phyloP scores from a whole-genome alignment of 164 flowering plant genomes.

The Sextonia rubra region DNA sequence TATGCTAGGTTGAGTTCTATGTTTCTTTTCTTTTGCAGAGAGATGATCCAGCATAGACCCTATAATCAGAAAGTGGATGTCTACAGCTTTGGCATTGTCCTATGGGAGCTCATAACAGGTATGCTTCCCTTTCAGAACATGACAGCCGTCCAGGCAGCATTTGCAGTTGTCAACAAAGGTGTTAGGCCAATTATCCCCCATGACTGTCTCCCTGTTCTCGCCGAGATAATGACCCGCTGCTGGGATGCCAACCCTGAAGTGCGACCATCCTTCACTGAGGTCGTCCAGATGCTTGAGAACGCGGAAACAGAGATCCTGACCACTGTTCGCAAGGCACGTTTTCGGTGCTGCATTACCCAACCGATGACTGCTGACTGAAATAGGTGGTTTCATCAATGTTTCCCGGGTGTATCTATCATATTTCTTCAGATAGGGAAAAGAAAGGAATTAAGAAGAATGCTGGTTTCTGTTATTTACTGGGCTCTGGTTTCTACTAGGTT shows the following conservation, averaged over 20 bases:
- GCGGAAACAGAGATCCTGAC: slow-evolving; percentile 79
- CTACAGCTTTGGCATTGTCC: slow-evolving; percentile 89
- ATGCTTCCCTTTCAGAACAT: slow-evolving; percentile 82
- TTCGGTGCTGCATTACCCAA: slow-evolving; percentile 70
- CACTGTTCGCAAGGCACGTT: slow-evolving; percentile 81
- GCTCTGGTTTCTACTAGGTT: neutral
- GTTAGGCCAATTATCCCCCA: slow-evolving; percentile 64
- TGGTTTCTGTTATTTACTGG: slow-evolving; percentile 18
- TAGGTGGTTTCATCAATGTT: neutral
- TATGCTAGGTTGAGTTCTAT: neutral
- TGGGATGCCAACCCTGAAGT: slow-evolving; percentile 89
- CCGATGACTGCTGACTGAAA: slow-evolving; percentile 69
- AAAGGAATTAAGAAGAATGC: slow-evolving; percentile 1
- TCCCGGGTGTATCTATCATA: slow-evolving; percentile 16
- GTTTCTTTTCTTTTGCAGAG: slow-evolving; percentile 39
- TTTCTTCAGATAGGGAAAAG: slow-evolving; percentile 15
- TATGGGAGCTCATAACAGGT: slow-evolving; percentile 91
- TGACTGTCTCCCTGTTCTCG: slow-evolving; percentile 71
- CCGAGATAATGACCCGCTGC: slow-evolving; percentile 87
- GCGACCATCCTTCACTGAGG: slow-evolving; percentile 73
- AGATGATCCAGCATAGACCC: slow-evolving; percentile 93
- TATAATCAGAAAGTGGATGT: slow-evolving; percentile 92
- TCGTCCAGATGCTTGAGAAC: slow-evolving; percentile 79
- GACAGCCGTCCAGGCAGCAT: slow-evolving; percentile 96
- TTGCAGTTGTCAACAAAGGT: slow-evolving; percentile 86